Percentiles rank a stretch among this genome's conserved stretches.
phyloP scores from a whole-genome alignment of 2,329 filamentous ascomycete species.

The Thielaviopsis cerberus region DNA sequence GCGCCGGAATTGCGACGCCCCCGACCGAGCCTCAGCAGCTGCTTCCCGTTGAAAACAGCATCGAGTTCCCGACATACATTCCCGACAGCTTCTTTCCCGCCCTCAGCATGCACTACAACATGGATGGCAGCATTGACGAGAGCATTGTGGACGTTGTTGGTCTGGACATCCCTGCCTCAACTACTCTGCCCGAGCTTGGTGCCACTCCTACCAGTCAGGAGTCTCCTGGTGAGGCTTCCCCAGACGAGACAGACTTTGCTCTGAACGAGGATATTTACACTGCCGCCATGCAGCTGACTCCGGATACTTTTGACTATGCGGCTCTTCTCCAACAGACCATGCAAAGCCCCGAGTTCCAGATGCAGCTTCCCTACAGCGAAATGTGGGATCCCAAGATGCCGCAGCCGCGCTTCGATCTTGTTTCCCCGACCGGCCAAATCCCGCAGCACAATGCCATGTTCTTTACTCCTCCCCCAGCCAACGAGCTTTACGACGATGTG shows the following conservation, averaged over 20 bases:
- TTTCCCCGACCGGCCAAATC: conserved; percentile 50
- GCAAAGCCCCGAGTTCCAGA: not conserved
- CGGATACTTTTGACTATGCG: conserved; percentile 15
- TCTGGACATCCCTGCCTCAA: conserved; percentile 8
- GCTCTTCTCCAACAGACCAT: conserved; percentile 20
- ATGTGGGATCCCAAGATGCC: conserved; percentile 6
- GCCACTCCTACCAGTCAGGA: conserved; percentile 6
- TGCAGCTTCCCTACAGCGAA: conserved; percentile 2
- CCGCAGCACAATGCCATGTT: conserved; percentile 37
- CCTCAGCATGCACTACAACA: conserved; percentile 16
- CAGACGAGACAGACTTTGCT: conserved; percentile 39
- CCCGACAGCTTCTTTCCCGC: conserved; percentile 27
- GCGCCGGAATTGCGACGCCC: conserved; percentile 32
- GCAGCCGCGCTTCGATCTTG: conserved; percentile 14
- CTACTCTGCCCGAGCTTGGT: conserved; percentile 7
- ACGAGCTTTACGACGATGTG: conserved; percentile 46
- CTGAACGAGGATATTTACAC: conserved; percentile 45
- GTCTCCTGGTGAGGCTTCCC: conserved; percentile 3
- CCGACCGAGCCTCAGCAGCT: conserved; percentile 28
- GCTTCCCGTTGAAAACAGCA: conserved; percentile 17
- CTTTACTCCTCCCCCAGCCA: conserved; percentile 47
- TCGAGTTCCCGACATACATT: conserved; percentile 32
- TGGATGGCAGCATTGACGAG: conserved; percentile 23
- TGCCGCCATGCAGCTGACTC: conserved; percentile 30
- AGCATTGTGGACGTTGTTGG: conserved; percentile 8